phyloP scores from a whole-genome alignment of 129 eudicot genomes.

The Pittosporum tobira region DNA sequence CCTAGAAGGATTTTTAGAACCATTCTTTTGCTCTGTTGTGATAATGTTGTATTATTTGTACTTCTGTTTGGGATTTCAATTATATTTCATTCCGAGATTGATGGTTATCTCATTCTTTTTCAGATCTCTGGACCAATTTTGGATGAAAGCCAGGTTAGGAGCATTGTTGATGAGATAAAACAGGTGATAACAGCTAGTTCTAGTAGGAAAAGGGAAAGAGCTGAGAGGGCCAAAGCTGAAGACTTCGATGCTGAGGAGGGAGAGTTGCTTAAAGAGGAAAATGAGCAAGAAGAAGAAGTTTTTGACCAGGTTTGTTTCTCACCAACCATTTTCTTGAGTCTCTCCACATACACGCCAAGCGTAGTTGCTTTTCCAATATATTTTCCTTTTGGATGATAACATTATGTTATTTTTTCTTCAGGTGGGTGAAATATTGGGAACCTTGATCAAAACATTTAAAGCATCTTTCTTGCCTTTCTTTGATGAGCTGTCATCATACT shows the following conservation, averaged over 20 bases:
- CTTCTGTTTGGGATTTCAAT: background rate
- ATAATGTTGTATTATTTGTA: background rate
- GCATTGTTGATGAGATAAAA: conserved; percentile 94
- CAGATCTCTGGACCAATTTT: conserved; percentile 83
- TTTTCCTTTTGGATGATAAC: background rate
- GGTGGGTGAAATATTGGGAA: conserved; percentile 95
- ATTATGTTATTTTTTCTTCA: conserved; percentile 10
- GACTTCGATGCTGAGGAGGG: conserved; percentile 99
- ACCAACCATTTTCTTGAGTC: background rate
- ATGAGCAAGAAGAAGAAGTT: conserved; percentile 98
- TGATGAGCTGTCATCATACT: conserved; percentile 84
- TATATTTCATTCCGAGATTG: background rate
- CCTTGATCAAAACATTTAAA: conserved; percentile 89
- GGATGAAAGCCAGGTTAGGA: conserved; percentile 80
- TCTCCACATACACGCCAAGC: background rate
- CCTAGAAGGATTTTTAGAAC: no score
- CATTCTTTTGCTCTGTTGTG: background rate
- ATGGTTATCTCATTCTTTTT: conserved; percentile 6
- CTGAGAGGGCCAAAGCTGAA: conserved; percentile 95
- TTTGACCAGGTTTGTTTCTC: conserved; percentile 77
- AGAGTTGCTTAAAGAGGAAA: conserved; percentile 86
- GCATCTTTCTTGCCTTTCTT: conserved; percentile 95
- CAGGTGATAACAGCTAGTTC: conserved; percentile 98
- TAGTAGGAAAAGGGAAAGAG: conserved; percentile 84
- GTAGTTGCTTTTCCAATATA: background rate